phyloP scores from a whole-genome alignment of 2,329 filamentous ascomycete species.

The Colletotrichum cereale region DNA sequence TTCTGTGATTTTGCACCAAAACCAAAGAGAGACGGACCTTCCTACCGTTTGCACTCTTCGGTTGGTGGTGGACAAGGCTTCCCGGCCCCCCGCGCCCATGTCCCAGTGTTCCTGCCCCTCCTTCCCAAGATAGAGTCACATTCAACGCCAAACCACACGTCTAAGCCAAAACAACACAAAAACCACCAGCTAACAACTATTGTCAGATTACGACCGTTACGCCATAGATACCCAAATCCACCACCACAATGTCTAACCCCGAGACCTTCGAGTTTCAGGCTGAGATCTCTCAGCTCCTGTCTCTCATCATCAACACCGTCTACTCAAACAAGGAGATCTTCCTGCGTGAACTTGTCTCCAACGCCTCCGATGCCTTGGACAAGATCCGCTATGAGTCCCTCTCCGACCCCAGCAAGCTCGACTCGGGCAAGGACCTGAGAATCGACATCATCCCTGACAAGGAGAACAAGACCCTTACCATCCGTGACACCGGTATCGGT shows the following conservation, averaged over 20 bases:
- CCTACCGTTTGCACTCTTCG: background rate
- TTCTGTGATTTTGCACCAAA: background rate
- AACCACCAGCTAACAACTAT: slow-evolving; percentile 23
- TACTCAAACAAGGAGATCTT: slow-evolving; percentile 99
- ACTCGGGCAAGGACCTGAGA: slow-evolving; percentile 96
- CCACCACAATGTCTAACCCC: slow-evolving; percentile 73
- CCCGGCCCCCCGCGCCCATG: background rate
- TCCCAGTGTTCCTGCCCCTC: slow-evolving; percentile 10
- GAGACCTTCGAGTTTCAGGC: slow-evolving; percentile 99
- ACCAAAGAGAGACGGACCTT: no score
- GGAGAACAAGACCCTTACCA: slow-evolving; percentile 96
- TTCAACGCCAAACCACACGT: slow-evolving; percentile 16
- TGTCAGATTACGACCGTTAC: slow-evolving; percentile 39
- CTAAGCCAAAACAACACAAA: background rate
- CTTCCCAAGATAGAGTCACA: slow-evolving; percentile 39
- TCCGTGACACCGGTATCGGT: slow-evolving; percentile 98
- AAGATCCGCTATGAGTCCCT: slow-evolving; percentile 99
- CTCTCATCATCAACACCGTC: slow-evolving; percentile 99
- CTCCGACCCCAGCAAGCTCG: slow-evolving; percentile 96
- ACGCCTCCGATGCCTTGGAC: slow-evolving; percentile 98
- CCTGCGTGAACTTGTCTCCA: slow-evolving; percentile 97
- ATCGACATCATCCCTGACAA: slow-evolving; percentile 99
- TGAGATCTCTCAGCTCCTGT: slow-evolving; percentile 99
- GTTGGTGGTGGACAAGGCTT: background rate
- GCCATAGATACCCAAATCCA: slow-evolving; percentile 39